Percentiles rank a stretch among this genome's conserved stretches.
Evolutionary conservation across 108 stramenopile genomes (phyloP).

Genomic region (Bacterosira constricta): DNA sequence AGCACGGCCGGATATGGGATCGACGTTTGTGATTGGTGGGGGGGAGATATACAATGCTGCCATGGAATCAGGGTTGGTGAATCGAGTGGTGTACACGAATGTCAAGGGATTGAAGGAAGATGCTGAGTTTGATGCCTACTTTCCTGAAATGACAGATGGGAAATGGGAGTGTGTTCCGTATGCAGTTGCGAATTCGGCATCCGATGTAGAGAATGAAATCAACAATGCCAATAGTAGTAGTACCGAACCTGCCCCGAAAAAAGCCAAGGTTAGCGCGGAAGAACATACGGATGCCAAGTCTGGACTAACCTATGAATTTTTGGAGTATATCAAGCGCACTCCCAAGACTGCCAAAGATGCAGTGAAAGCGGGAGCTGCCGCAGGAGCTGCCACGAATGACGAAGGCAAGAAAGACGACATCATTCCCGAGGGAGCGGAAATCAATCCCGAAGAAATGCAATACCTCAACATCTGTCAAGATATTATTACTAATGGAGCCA

Average conservation of each 20-base stretch:
- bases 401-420: background rate
- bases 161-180: slow-evolving; percentile 67
- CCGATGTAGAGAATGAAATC: slow-evolving; percentile 21
- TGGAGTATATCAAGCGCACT: slow-evolving; percentile 55
- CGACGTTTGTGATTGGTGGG: slow-evolving; percentile 95
- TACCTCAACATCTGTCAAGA: slow-evolving; percentile 93
- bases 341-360: background rate
- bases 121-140: slow-evolving; percentile 78
- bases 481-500: slow-evolving; percentile 91
- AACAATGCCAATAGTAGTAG: too few relatives aligned
- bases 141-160: slow-evolving; percentile 56
- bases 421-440: slow-evolving; percentile 52
- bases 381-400: slow-evolving; percentile 11
- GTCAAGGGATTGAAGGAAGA: slow-evolving; percentile 62
- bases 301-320: slow-evolving; percentile 65
- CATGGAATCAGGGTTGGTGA: slow-evolving; percentile 67
- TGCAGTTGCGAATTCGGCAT: slow-evolving; percentile 15
- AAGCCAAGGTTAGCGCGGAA: slow-evolving; percentile 30
- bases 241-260: slow-evolving; percentile 23
- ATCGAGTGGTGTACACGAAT: slow-evolving; percentile 70
- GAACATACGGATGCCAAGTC: slow-evolving; percentile 52
- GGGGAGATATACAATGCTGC: slow-evolving; percentile 89
- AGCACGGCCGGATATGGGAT: slow-evolving; percentile 55
- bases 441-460: slow-evolving; percentile 92
- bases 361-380: background rate